These are phyloP conservation scores for Verbascum thapsus DNA, from an alignment of 257 asterid species.

Conservation along the genomic window DNA sequence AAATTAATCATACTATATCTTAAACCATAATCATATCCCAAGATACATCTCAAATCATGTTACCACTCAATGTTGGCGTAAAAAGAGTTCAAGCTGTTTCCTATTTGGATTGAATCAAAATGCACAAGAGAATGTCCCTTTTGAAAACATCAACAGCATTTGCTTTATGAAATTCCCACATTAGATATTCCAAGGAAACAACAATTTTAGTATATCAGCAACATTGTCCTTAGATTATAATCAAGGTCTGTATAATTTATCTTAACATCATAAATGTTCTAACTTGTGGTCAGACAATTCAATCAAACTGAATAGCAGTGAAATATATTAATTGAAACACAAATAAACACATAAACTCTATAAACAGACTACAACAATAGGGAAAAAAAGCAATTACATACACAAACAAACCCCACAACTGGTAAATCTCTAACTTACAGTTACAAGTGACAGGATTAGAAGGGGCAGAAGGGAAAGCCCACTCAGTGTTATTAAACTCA, in stretches of 20 bases:
- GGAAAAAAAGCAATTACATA: neutral
- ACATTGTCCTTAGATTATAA: neutral
- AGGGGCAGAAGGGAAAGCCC: slow-evolving; percentile 99
- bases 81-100: slow-evolving; percentile 1
- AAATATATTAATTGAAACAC: no score
- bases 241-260: neutral
- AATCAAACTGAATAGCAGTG: neutral
- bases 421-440: no score
- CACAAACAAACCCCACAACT: no score
- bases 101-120: neutral
- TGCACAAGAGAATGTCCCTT: slow-evolving; percentile 15
- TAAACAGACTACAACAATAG: neutral
- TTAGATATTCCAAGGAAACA: neutral
- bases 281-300: neutral
- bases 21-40: slow-evolving; percentile 3
- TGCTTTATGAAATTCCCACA: slow-evolving; percentile 1
- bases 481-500: slow-evolving; percentile 64
- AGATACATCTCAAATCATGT: slow-evolving; percentile 10
- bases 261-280: neutral
- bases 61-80: slow-evolving; percentile 4
- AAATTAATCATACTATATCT: slow-evolving; percentile 2
- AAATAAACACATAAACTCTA: no score
- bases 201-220: no score
- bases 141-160: neutral
- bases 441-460: slow-evolving; percentile 85